phyloP scores from a whole-genome alignment of 768 basidiomycete genomes.

The Boletus eberwhitei region DNA sequence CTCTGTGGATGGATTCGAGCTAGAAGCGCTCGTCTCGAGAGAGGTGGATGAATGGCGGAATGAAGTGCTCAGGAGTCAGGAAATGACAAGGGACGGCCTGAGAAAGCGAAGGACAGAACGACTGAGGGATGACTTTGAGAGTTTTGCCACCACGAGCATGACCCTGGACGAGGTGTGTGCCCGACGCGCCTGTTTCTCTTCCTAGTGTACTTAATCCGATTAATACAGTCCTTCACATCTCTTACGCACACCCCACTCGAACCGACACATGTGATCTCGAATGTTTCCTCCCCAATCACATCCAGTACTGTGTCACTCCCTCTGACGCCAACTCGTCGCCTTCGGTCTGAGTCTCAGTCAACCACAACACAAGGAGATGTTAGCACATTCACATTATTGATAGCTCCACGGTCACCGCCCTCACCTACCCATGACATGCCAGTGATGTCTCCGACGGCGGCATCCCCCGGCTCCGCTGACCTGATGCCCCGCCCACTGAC shows the following conservation, averaged over 20 bases:
- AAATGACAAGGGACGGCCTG: not conserved
- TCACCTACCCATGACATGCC: conserved; percentile 1
- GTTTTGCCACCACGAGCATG: conserved; percentile 19
- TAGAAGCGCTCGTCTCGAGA: conserved; percentile 49
- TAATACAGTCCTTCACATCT: conserved; percentile 40
- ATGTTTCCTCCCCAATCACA: conserved; percentile 33
- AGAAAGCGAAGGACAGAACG: conserved; percentile 6
- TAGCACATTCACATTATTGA: not conserved
- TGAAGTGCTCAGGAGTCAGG: conserved; percentile 35
- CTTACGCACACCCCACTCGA: conserved; percentile 47
- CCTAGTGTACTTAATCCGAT: not conserved
- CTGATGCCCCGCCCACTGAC: not conserved
- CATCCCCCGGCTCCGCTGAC: not conserved
- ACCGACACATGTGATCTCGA: conserved; percentile 47
- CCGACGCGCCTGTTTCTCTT: not conserved
- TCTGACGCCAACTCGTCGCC: conserved; percentile 12
- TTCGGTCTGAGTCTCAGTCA: conserved; percentile 18
- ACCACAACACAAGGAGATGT: conserved; percentile 8
- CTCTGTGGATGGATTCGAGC: conserved; percentile 37
- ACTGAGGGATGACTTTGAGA: conserved; percentile 9
- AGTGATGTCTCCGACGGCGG: not conserved
- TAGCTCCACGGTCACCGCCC: not conserved
- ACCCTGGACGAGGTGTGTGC: conserved; percentile 47
- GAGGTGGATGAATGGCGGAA: conserved; percentile 56
- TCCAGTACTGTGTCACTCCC: conserved; percentile 14